Percentiles rank a stretch among this genome's conserved stretches.
Evolutionary conservation across 1,139 yeast genomes (phyloP).

Genomic region (Wickerhamomyces sp.): DNA sequence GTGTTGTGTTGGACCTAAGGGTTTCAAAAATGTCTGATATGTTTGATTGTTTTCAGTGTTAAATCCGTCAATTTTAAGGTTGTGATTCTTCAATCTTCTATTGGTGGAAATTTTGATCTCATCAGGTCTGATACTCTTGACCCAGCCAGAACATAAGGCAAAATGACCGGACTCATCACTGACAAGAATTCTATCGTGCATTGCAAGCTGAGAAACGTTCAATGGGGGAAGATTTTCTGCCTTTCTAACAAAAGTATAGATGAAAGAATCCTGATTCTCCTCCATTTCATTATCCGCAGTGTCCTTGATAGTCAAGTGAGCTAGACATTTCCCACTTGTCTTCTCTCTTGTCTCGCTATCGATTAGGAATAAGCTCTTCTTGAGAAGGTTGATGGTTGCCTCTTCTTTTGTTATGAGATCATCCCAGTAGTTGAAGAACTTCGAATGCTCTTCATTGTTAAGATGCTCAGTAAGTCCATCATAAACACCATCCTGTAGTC

Average conservation of each 20-base stretch:
- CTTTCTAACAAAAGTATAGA: conserved; percentile 45
- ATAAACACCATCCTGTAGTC: conserved; percentile 42
- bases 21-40: conserved; percentile 41
- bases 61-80: conserved; percentile 37
- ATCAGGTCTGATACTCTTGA: conserved; percentile 39
- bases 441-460: conserved; percentile 34
- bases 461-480: conserved; percentile 48
- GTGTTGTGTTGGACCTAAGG: conserved; percentile 11
- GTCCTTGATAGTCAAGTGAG: conserved; percentile 35
- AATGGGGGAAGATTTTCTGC: conserved; percentile 18
- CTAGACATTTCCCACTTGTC: conserved; percentile 52
- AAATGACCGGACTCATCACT: conserved; percentile 82
- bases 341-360: conserved; percentile 54
- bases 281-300: conserved; percentile 26
- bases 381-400: conserved; percentile 44
- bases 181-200: conserved; percentile 55
- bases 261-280: conserved; percentile 27
- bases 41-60: conserved; percentile 41
- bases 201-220: conserved; percentile 40
- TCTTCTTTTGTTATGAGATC: conserved; percentile 71
- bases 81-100: conserved; percentile 33
- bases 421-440: conserved; percentile 73
- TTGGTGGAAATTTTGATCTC: conserved; percentile 15
- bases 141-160: conserved; percentile 61
- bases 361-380: conserved; percentile 59